Evolutionary conservation across 257 asterid species (phyloP).

Genomic region (Solanum sitiens): DNA sequence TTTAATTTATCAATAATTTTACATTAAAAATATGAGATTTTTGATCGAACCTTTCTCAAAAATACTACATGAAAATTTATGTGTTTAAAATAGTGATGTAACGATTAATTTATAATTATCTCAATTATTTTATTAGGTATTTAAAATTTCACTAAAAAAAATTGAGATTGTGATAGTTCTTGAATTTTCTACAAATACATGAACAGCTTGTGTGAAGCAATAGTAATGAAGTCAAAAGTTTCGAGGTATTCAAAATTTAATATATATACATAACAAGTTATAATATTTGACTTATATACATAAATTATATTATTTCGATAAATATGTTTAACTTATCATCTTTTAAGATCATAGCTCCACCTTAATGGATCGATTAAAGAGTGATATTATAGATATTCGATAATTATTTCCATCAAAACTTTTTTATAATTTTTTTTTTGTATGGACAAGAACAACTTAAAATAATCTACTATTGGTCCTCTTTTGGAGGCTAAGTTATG

Average conservation of each 20-base stretch:
- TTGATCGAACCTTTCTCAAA: fast-evolving
- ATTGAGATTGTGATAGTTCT: background rate
- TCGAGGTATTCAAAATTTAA: background rate
- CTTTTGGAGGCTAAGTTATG: background rate
- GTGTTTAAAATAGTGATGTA: too few species aligned
- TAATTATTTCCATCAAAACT: background rate
- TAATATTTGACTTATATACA: background rate
- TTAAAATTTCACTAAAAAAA: background rate
- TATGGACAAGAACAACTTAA: background rate
- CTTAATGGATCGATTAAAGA: fast-evolving
- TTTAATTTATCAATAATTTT: background rate
- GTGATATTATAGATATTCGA: background rate
- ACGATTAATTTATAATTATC: background rate
- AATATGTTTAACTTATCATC: background rate
- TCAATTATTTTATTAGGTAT: background rate
- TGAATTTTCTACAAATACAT: background rate
- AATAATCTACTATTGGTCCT: background rate
- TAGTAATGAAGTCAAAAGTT: background rate
- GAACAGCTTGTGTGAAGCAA: too few species aligned
- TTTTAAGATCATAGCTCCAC: background rate
- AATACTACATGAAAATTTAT: too few species aligned
- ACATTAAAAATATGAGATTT: background rate
- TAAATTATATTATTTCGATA: background rate
- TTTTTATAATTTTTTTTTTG: too few species aligned
- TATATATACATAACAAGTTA: background rate